Base-by-base conservation (phyloP, 1,139 yeast genomes). In the Diutina mesorugosa region DNA sequence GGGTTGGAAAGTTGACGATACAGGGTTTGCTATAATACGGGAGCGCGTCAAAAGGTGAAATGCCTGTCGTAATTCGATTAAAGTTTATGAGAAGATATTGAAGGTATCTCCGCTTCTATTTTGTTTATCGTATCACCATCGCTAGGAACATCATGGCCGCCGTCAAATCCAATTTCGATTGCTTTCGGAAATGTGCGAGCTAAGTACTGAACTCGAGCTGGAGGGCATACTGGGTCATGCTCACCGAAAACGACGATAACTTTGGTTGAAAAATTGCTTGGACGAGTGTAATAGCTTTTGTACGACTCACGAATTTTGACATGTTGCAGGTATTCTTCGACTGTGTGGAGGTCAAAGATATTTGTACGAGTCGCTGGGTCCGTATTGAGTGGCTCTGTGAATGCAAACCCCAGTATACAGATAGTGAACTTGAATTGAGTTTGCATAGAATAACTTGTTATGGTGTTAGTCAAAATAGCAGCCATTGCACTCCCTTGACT, bases 401-500 rank as follows among this genome's bases (percentile, higher is more conserved):
- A 50, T 6, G 53, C n/a, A 18, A 50, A 50, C 10, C 53, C 53
- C 45, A 32, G 45, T 12, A 50, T 28, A 32, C 53, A 50, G n/a
- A 50, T 32, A 29, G 45, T 50, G 18, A 50, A 50, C 21, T 30
- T 32, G 29, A 50, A 50, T 9, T n/a, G 29, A 16, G 53, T 45
- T 3, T 18, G 29, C 4, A 8, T 16, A 14, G 45, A n/a, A n/a
- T 26, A 46, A 8, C 21, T 9, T 5, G 53, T 29, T 7, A 50
- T 30, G 28, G 26, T 30, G 18, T 50, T 50, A 18, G 53, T 50
- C 14, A 50, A 12, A 14, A 50, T 30, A 5, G 53, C 53, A 4
- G 53, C 18, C 66, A 93, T 72, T 4, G 95, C 96, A 1, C 97
- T 95, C 60, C 99, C 99, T 68, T 93, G 98, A 21, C 95, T 85